Evolutionary conservation across 169 alveolate species (phyloP).

Genomic region (Plasmodium chabaudi): DNA sequence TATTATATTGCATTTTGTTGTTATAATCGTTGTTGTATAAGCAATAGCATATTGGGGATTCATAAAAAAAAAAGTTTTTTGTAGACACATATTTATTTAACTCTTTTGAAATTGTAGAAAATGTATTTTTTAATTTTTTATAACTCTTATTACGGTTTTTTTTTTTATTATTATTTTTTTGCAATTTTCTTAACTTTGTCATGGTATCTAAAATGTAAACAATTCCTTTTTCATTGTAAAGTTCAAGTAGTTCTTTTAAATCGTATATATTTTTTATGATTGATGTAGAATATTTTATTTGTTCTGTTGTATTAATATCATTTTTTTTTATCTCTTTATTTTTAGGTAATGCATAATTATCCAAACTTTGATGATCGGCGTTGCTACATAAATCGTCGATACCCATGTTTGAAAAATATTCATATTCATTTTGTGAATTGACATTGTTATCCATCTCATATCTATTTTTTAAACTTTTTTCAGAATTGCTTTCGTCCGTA

Average conservation of each 20-base stretch:
- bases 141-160: not conserved
- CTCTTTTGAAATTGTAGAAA: conserved; percentile 17
- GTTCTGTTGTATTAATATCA: not conserved
- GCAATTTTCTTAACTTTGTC: conserved; percentile 3
- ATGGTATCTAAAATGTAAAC: conserved; percentile 26
- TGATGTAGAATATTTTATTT: conserved; percentile 1
- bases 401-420: no score
- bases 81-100: conserved; percentile 26
- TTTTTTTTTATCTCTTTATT: not conserved
- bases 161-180: not conserved
- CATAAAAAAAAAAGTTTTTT: conserved; percentile 57
- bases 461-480: no score
- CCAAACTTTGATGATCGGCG: no score
- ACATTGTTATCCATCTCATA: no score
- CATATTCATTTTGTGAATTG: no score
- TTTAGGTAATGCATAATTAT: no score
- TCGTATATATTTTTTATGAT: conserved; percentile 23
- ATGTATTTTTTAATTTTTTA: conserved; percentile 20
- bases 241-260: conserved; percentile 33
- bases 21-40: conserved; percentile 49
- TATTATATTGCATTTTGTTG: conserved; percentile 60
- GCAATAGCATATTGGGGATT: conserved; percentile 61
- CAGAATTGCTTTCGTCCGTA: no score
- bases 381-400: no score
- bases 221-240: conserved; percentile 56